Conservation (phyloP, 345 rosid species). For the Salix brachista region DNA sequence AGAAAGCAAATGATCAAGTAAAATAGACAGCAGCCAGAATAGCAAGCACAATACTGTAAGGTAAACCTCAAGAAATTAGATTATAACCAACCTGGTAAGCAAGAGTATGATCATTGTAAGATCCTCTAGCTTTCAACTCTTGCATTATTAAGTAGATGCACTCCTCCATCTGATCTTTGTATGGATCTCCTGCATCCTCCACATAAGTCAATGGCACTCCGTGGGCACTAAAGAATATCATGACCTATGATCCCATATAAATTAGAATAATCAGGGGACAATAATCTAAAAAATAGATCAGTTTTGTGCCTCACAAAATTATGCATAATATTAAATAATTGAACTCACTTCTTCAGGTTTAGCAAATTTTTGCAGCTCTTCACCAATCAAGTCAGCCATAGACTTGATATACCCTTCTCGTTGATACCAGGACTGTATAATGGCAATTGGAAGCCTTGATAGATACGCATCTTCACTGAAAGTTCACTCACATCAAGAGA, state of each 20-base stretch:
- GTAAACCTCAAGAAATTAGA: background rate
- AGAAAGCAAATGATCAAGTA: background rate
- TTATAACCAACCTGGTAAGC: slow-evolving; percentile 76
- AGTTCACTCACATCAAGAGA: slow-evolving; percentile 20
- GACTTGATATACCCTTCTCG: slow-evolving; percentile 77
- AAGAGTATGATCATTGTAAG: slow-evolving; percentile 59
- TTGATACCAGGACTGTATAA: slow-evolving; percentile 83
- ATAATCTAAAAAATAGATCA: background rate
- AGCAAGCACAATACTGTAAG: background rate
- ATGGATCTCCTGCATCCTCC: slow-evolving; percentile 83
- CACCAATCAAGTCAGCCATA: slow-evolving; percentile 79
- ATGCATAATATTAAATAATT: background rate
- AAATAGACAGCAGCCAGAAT: background rate
- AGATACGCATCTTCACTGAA: slow-evolving; percentile 73
- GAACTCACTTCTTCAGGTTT: slow-evolving; percentile 65
- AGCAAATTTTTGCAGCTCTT: slow-evolving; percentile 62
- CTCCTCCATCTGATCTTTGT: slow-evolving; percentile 94
- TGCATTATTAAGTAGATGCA: slow-evolving; percentile 78
- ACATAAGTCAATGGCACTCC: slow-evolving; percentile 93
- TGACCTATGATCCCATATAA: slow-evolving; percentile 44
- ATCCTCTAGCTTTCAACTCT: slow-evolving; percentile 75
- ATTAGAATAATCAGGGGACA: background rate
- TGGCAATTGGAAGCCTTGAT: slow-evolving; percentile 67
- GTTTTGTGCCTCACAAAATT: background rate
- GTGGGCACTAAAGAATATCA: slow-evolving; percentile 95